Evolutionary conservation across 164 flowering plant species (phyloP).

Genomic region (Nymphaea thermarum): DNA sequence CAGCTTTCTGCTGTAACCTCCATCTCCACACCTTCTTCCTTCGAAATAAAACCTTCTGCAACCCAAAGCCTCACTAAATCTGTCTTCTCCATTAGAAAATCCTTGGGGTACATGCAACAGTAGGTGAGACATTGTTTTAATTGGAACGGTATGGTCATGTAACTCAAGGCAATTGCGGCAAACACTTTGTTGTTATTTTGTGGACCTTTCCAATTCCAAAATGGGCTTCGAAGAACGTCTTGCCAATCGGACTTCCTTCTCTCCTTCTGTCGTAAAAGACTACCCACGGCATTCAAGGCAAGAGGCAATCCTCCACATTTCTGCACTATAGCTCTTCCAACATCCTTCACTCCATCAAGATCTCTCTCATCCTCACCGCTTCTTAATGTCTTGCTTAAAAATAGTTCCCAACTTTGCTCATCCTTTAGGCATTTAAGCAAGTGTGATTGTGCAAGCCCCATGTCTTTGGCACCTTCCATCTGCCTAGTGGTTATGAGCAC

Average conservation of each 20-base stretch:
- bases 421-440: no score
- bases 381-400: no score
- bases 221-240: neutral
- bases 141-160: neutral
- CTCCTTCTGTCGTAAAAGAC: neutral
- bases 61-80: conserved; percentile 1
- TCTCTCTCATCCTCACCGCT: no score
- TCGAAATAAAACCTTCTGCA: neutral
- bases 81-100: neutral
- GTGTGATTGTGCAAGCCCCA: no score
- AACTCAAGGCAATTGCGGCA: neutral
- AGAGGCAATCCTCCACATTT: neutral
- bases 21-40: neutral
- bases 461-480: no score
- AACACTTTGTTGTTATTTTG: neutral
- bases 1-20: neutral
- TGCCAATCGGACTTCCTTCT: neutral
- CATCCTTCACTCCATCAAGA: no score
- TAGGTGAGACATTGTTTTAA: neutral
- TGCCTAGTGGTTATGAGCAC: no score
- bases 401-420: no score
- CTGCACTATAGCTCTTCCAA: neutral
- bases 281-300: neutral
- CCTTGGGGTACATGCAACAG: neutral
- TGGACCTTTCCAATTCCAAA: neutral